Conservation (phyloP, 2,329 filamentous ascomycete genomes). For the Fusarium brevicatenulatum region DNA sequence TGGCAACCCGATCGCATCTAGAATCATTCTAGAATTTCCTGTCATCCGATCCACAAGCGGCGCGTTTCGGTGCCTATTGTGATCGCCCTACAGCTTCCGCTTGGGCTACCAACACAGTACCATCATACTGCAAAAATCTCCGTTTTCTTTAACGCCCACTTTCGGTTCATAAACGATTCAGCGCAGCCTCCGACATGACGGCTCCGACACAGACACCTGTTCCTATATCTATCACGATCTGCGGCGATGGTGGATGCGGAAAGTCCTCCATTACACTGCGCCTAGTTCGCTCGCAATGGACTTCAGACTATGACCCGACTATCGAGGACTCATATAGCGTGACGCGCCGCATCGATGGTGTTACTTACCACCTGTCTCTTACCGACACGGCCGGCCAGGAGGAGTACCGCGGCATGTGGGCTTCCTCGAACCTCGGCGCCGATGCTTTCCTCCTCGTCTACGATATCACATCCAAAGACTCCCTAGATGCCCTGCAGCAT, state of each 20-base stretch:
- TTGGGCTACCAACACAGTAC: neutral
- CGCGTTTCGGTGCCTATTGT: slow-evolving; percentile 16
- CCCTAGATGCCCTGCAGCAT: slow-evolving; percentile 77
- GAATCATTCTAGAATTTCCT: slow-evolving; percentile 27
- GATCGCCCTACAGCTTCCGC: slow-evolving; percentile 18
- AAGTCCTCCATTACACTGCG: slow-evolving; percentile 88
- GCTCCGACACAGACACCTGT: slow-evolving; percentile 51
- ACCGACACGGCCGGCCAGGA: slow-evolving; percentile 91
- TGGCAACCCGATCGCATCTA: slow-evolving; percentile 17
- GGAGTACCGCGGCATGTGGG: slow-evolving; percentile 90
- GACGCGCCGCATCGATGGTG: slow-evolving; percentile 81
- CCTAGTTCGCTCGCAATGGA: slow-evolving; percentile 85
- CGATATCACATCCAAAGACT: slow-evolving; percentile 79
- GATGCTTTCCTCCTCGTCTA: slow-evolving; percentile 89
- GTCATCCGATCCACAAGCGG: slow-evolving; percentile 26
- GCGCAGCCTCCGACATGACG: slow-evolving; percentile 27
- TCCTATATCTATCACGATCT: slow-evolving; percentile 81
- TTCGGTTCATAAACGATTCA: neutral
- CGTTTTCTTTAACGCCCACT: neutral
- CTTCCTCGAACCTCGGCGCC: slow-evolving; percentile 77
- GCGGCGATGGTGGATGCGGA: slow-evolving; percentile 85
- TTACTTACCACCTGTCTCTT: slow-evolving; percentile 80
- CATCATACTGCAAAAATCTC: neutral
- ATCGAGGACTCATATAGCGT: slow-evolving; percentile 89
- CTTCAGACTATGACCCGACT: slow-evolving; percentile 82